Evolutionary conservation across 345 rosid genomes (phyloP).

Genomic region (Eucalyptus fibrosa): DNA sequence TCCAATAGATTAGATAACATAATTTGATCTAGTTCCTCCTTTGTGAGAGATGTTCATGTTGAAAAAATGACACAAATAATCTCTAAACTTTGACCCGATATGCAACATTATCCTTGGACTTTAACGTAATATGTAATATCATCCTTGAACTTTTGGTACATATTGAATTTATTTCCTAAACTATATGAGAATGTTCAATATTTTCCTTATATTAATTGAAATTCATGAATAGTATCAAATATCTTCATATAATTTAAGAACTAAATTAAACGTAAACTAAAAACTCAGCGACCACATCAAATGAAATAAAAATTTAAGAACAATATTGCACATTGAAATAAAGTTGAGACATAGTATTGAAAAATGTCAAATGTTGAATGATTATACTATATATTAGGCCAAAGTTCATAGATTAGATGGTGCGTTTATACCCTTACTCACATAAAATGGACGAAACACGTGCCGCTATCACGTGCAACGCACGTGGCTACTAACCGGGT

Average conservation of each 20-base stretch:
- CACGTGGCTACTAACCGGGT: neutral
- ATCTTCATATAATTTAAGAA: neutral
- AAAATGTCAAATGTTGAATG: neutral
- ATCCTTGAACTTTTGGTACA: neutral
- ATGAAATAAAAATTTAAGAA: neutral
- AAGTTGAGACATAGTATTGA: neutral
- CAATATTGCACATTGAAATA: too few species aligned
- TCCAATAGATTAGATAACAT: too few species aligned
- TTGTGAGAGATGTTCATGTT: neutral
- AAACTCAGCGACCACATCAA: neutral
- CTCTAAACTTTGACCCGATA: rapidly evolving
- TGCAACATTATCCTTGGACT: neutral
- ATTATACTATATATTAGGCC: too few species aligned
- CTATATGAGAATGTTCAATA: too few species aligned
- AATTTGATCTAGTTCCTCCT: too few species aligned
- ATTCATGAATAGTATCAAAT: neutral
- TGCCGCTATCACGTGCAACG: neutral
- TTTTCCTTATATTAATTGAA: too few species aligned
- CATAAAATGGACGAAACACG: neutral
- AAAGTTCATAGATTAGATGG: too few species aligned
- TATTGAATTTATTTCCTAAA: neutral
- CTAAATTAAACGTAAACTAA: neutral
- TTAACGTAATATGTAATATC: neutral
- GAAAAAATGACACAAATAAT: too few species aligned
- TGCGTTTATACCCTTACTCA: neutral